Base-by-base conservation (phyloP, 495 filamentous ascomycete genomes). In the Trichoderma asperelloides region DNA sequence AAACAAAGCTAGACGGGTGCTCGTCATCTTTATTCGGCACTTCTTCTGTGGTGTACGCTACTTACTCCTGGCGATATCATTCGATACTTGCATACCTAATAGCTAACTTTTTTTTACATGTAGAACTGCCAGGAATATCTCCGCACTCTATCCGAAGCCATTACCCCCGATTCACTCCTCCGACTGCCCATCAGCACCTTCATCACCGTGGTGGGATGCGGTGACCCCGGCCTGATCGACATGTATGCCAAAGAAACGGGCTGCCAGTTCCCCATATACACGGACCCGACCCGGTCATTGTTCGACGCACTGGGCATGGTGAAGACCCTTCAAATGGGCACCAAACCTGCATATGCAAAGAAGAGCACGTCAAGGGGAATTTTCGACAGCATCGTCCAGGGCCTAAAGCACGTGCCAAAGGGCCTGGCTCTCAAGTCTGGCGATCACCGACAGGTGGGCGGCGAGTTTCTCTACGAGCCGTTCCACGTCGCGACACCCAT, bases 11-110 rank as follows among this genome's bases (percentile, higher is more conserved):
- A 76, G 81, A 2, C 78, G 88, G 8, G 87, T 91, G 1, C 78
- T 95, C 37, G 74, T 96, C 21, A 86, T 96, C 64, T 96, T 96
- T 71, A 83, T 96, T 60, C 84, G 92, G 27, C 92, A 96, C 76
- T 96, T 96, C 79, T 94, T 91, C 81, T 96, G 92, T 71, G 91
- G 92, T 2, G 91, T 91, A 81, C 78, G 91, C 80, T 64, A 21
- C 45, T 60, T 55, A 68, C 62, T 64, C 66, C 16, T 60, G 9
- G 64, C 37, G 60, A 39, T 15, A 28, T 13, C 27, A 33, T 60
- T 11, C 25, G 21, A 43, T 27, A 30, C 65, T 65, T 45, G 51
- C 68, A 67, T 72, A 23, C 21, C 49, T 55, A 2, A 21, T 55
- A 55, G 49, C 63, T 69, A 41, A 67, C 39, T 45, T 13, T 45